Evolutionary conservation across 495 filamentous ascomycete species (phyloP), one percentile per base, ranked within the genome.

Genomic region (Penicillium manginii): DNA sequence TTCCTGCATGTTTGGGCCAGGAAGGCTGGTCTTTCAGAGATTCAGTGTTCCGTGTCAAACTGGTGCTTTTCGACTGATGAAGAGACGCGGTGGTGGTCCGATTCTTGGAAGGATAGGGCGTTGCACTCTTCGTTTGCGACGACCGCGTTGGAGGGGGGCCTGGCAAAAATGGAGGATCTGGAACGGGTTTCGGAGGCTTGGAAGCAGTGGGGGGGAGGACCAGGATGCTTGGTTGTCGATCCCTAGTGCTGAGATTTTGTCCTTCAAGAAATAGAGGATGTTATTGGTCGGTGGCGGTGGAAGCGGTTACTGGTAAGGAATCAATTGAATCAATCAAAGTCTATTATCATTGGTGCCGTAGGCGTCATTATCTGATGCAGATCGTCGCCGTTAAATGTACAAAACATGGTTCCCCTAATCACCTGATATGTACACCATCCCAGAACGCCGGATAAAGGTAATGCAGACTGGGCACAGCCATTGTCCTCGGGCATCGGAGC

Each of bases 151-250:
- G 67, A 75, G 22, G 69, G 65, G 12, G 73, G 73, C 21, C 47
- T 77, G 29, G 75, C 76, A 4, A 75, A 54, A 6, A 59, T 64
- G 46, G 69, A 73, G 37, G 79, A 83, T n/a, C 60, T 85, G 43
- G 64, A 79, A 52, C 35, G 57, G 31, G 73, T 80, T 53, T 68
- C 72, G 14, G 54, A 69, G 43, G 67, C 64, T 5, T 84, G 78
- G 79, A 62, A 63, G 57, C 63, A 72, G 37, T 82, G 79, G 75
- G 75, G 23, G 69, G 18, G 57, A 72, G 61, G 54, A 71, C 40
- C 73, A 78, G 57, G 79, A 83, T 66, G 79, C 73, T 15, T 82
- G 80, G 73, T 77, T 78, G 60, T 63, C 66, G 15, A 61, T 82
- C 32, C 63, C 79, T 5, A 67, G 74, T 69, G 76, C 74, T 12